A percentile compares a stretch with the other conserved stretches of the same genome.
These are phyloP conservation scores for Verticillium klebahnii DNA, from an alignment of 2,329 filamentous ascomycete species.

Conservation along the genomic window DNA sequence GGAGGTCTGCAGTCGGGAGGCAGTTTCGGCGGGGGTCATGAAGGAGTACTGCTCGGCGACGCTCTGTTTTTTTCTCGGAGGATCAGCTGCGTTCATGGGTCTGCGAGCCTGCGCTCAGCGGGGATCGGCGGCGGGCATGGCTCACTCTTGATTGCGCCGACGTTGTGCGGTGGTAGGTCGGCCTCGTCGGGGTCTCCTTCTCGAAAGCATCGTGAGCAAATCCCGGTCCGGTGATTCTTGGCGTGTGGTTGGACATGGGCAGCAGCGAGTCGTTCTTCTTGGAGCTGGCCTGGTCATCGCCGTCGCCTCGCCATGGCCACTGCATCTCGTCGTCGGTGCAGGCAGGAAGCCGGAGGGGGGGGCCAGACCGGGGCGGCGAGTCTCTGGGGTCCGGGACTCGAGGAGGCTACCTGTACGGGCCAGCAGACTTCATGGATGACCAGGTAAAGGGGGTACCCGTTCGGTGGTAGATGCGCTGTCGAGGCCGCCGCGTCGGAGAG, in stretches of 20 bases:
- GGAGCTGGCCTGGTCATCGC: constrained; percentile 12
- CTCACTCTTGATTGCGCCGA: constrained; percentile 53
- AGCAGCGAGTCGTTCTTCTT: constrained; percentile 26
- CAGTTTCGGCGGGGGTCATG: constrained; percentile 74
- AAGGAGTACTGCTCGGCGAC: constrained; percentile 58
- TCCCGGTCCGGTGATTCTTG: constrained; percentile 22
- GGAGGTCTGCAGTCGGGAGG: constrained; percentile 75
- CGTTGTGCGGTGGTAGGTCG: constrained; percentile 41
- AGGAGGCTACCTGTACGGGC: neutral
- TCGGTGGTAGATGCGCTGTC: neutral
- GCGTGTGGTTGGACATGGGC: constrained; percentile 24
- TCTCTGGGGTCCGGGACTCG: neutral
- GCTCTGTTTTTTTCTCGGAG: constrained; percentile 26
- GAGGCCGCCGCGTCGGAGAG: neutral
- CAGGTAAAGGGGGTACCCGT: neutral
- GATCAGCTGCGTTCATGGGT: neutral
- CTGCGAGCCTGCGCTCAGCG: too few relatives aligned
- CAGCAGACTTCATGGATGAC: neutral
- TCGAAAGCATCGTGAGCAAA: constrained; percentile 16
- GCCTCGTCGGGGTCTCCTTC: constrained; percentile 25
- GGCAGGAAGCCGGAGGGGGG: neutral
- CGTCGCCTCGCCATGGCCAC: constrained; percentile 30
- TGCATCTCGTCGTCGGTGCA: constrained; percentile 19
- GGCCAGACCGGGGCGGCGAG: constrained; percentile 11
- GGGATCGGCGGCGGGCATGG: neutral